Conservation (phyloP, 2,329 filamentous ascomycete species). For the Pseudopithomyces maydicus region DNA sequence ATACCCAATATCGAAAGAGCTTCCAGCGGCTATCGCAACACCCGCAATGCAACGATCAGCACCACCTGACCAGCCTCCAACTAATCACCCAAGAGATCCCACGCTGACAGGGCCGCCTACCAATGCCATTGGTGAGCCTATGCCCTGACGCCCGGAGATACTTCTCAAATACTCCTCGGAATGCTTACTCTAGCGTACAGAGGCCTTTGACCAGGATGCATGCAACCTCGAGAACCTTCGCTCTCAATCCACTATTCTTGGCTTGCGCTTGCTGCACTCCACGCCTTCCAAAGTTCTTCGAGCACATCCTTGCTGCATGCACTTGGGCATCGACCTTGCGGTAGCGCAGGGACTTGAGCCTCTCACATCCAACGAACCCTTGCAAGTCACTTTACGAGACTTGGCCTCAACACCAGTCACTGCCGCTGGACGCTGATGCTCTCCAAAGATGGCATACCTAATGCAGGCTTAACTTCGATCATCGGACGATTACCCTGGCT, state of each 20-base stretch:
- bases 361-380: constrained; percentile 24
- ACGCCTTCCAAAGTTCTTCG: constrained; percentile 27
- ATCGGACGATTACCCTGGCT: constrained; percentile 23
- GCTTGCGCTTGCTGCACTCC: constrained; percentile 24
- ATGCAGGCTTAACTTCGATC: constrained; percentile 40
- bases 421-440: constrained; percentile 22
- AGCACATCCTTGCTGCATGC: constrained; percentile 17
- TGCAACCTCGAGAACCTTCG: constrained; percentile 1
- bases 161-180: not conserved
- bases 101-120: not conserved
- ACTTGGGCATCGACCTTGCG: constrained; percentile 33
- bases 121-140: constrained; percentile 1
- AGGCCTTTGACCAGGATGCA: not conserved
- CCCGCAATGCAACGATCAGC: constrained; percentile 2
- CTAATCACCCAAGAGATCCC: not conserved
- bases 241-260: not conserved
- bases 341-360: constrained; percentile 25
- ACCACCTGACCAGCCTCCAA: constrained; percentile 4
- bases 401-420: constrained; percentile 35
- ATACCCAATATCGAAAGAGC: constrained; percentile 2
- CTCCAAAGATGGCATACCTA: constrained; percentile 25
- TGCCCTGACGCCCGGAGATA: not conserved
- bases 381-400: constrained; percentile 23
- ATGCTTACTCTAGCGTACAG: constrained; percentile 5
- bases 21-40: constrained; percentile 6